Percentiles rank a stretch among this genome's conserved stretches.
Evolutionary conservation across 345 rosid species (phyloP).

Genomic region (Trapa incisa): DNA sequence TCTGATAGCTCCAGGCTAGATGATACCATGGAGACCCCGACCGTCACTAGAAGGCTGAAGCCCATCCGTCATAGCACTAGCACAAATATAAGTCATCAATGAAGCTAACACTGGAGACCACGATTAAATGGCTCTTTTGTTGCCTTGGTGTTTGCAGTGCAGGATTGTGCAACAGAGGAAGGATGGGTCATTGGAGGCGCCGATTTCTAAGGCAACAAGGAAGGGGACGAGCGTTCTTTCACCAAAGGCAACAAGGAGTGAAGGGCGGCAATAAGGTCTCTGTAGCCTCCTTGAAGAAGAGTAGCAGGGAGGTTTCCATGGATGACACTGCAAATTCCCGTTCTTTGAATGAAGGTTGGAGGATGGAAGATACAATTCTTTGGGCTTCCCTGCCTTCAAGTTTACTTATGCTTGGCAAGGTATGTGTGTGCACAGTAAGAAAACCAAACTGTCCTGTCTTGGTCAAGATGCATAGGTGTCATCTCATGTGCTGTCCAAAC

Average conservation of each 20-base stretch:
- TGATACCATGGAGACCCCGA: conserved; percentile 16
- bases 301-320: conserved; percentile 13
- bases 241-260: conserved; percentile 17
- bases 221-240: conserved; percentile 16
- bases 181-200: conserved; percentile 21
- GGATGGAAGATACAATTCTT: conserved; percentile 22
- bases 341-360: conserved; percentile 11
- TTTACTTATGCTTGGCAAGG: conserved; percentile 52
- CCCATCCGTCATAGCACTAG: conserved; percentile 8
- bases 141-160: conserved; percentile 15
- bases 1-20: conserved; percentile 12
- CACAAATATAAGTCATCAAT: conserved; percentile 2
- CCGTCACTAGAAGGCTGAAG: conserved; percentile 22
- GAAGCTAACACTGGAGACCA: background rate
- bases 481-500: background rate
- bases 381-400: conserved; percentile 50
- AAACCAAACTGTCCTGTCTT: too few relatives aligned
- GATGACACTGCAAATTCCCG: conserved; percentile 10
- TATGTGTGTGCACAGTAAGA: conserved; percentile 1
- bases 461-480: too few relatives aligned
- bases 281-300: conserved; percentile 4
- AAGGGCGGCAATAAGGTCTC: conserved; percentile 13
- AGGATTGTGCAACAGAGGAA: conserved; percentile 16
- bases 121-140: background rate
- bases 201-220: conserved; percentile 18